These are phyloP conservation scores for Scutellaria galericulata DNA, from an alignment of 257 asterid species.

Conservation along the genomic window DNA sequence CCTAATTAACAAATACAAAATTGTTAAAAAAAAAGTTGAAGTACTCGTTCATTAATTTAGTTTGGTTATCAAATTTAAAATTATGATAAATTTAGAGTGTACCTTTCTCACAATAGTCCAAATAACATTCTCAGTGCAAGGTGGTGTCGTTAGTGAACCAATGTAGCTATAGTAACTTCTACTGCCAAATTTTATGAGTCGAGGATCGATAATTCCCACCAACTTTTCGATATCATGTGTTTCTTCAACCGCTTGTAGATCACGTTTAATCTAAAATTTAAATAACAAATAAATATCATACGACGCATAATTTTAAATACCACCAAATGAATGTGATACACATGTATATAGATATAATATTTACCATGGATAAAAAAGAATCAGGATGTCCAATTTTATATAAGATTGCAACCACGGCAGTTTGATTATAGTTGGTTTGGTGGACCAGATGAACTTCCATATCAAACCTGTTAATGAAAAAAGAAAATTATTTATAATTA, in stretches of 20 bases:
- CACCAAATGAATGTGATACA: background rate
- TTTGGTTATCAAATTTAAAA: too few species aligned
- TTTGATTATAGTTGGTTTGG: too few species aligned
- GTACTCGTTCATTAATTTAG: background rate
- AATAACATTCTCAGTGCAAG: conserved; percentile 57
- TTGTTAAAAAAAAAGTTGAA: too few species aligned
- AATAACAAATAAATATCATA: too few species aligned
- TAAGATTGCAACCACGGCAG: too few species aligned
- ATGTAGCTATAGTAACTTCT: conserved; percentile 58
- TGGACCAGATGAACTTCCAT: too few species aligned
- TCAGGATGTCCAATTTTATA: too few species aligned
- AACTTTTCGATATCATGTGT: conserved; percentile 30
- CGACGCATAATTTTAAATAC: too few species aligned
- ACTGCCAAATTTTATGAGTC: conserved; percentile 49
- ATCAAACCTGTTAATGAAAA: too few species aligned
- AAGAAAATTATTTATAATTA: too few species aligned
- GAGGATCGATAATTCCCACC: conserved; percentile 51
- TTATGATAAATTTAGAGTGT: background rate
- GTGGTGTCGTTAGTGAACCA: conserved; percentile 77
- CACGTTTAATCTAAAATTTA: conserved; percentile 37
- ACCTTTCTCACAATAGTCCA: conserved; percentile 68
- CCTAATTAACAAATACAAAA: conserved; percentile 37
- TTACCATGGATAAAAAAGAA: too few species aligned
- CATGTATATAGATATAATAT: background rate
- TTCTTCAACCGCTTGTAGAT: conserved; percentile 37